phyloP scores from a whole-genome alignment of 306 rosid species.

The Vigna nakashimae region DNA sequence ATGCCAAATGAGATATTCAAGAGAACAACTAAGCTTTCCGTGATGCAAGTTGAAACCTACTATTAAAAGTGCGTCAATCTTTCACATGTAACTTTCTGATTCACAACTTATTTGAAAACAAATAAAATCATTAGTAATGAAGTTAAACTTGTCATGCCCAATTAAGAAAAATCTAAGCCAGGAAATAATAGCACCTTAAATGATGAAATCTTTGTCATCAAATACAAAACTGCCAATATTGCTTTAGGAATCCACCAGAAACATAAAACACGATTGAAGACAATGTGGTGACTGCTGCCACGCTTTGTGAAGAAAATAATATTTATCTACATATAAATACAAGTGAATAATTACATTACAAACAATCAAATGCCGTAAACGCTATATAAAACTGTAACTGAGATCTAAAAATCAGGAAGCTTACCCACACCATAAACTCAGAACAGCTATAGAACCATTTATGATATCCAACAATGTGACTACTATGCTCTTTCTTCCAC shows the following conservation, averaged over 20 bases:
- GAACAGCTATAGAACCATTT: constrained; percentile 78
- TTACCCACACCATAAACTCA: constrained; percentile 84
- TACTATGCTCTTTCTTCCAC: constrained; percentile 54
- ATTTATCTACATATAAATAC: constrained; percentile 57
- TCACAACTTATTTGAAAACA: constrained; percentile 34
- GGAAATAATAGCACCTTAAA: constrained; percentile 57
- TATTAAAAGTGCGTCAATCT: constrained; percentile 24
- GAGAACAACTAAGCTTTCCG: constrained; percentile 58
- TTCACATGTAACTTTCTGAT: constrained; percentile 28
- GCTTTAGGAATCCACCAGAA: constrained; percentile 89
- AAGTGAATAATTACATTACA: constrained; percentile 37
- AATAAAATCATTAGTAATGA: constrained; percentile 14
- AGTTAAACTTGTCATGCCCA: constrained; percentile 19
- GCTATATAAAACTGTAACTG: constrained; percentile 15
- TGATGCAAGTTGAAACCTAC: constrained; percentile 59
- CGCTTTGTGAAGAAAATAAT: constrained; percentile 63
- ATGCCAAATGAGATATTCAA: constrained; percentile 69
- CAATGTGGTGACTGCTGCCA: constrained; percentile 50
- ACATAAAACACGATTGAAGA: constrained; percentile 59
- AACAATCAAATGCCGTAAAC: constrained; percentile 12
- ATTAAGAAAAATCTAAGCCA: constrained; percentile 18
- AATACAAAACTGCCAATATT: constrained; percentile 56
- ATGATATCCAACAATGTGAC: constrained; percentile 55
- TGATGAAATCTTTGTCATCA: constrained; percentile 55
- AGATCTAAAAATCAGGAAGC: constrained; percentile 39